These are phyloP conservation scores for Phaseolus coccineus DNA, from an alignment of 331 rosid species.

Conservation along the genomic window DNA sequence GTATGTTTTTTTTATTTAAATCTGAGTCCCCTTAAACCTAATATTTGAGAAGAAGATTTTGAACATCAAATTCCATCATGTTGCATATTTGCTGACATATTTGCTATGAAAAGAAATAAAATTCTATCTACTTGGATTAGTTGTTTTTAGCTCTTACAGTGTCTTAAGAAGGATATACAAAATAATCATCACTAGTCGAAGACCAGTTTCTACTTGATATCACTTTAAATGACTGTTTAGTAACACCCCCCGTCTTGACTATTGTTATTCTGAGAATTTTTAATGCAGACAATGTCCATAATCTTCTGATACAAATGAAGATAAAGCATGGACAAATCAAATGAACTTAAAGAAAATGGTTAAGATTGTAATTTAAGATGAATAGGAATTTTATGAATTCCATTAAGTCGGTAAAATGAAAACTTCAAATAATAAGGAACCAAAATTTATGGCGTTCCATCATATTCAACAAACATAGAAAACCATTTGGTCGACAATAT, in stretches of 20 bases:
- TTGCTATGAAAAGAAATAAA: constrained; percentile 37
- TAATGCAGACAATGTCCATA: not conserved
- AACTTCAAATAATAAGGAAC: not conserved
- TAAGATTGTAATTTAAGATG: not conserved
- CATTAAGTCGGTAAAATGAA: not conserved
- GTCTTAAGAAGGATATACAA: not conserved
- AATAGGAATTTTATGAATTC: not conserved
- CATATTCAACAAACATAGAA: too few species aligned
- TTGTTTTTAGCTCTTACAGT: not conserved
- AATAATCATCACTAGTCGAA: not conserved
- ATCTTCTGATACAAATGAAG: not conserved
- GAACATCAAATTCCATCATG: constrained; percentile 12
- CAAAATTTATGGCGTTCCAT: not conserved
- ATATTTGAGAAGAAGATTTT: constrained; percentile 33
- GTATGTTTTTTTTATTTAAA: constrained; percentile 24
- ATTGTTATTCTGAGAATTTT: not conserved
- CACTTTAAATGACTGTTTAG: not conserved
- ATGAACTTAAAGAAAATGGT: not conserved
- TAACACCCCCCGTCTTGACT: not conserved
- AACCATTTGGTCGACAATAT: too few species aligned
- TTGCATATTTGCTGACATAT: not conserved
- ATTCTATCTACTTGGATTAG: constrained; percentile 26
- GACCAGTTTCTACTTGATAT: not conserved
- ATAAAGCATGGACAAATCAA: not conserved
- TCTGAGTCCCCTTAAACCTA: constrained; percentile 25